phyloP scores from a whole-genome alignment of 2,329 filamentous ascomycete species.

The Phialocephala subalpina region DNA sequence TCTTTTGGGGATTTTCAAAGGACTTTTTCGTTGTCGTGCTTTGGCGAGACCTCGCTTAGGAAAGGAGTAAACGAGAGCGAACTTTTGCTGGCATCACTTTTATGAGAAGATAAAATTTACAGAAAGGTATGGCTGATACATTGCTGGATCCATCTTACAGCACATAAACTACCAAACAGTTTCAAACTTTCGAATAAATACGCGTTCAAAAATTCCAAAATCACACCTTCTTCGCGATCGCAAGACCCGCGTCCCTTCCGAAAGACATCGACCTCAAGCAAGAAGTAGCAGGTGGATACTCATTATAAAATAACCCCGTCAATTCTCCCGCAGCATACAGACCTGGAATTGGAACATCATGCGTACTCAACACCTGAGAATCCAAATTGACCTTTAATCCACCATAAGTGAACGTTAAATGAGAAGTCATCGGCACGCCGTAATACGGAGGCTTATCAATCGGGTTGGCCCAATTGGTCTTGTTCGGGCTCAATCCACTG shows the following conservation, averaged over 20 bases:
- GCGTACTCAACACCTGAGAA: constrained; percentile 48
- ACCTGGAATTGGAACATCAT: constrained; percentile 49
- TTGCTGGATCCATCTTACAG: neutral
- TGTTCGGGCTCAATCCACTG: constrained; percentile 46
- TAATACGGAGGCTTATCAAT: constrained; percentile 49
- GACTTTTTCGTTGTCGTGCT: too few species aligned
- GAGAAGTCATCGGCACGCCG: constrained; percentile 43
- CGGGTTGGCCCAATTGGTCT: constrained; percentile 51
- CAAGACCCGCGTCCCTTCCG: constrained; percentile 16
- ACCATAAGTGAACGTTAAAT: constrained; percentile 47
- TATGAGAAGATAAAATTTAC: neutral
- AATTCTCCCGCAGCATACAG: constrained; percentile 28
- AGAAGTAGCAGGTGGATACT: constrained; percentile 22
- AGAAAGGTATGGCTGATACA: neutral
- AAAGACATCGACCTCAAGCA: constrained; percentile 16
- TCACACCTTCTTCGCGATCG: constrained; percentile 7
- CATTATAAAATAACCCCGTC: constrained; percentile 26
- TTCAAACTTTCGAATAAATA: neutral
- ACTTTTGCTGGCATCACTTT: neutral
- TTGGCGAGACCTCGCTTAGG: neutral
- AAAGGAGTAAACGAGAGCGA: neutral
- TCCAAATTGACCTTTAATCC: constrained; percentile 50
- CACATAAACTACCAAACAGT: neutral
- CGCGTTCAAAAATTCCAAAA: neutral
- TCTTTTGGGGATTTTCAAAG: too few species aligned